phyloP scores from a whole-genome alignment of 2,329 filamentous ascomycete genomes.

The Fusarium gaditjirri region DNA sequence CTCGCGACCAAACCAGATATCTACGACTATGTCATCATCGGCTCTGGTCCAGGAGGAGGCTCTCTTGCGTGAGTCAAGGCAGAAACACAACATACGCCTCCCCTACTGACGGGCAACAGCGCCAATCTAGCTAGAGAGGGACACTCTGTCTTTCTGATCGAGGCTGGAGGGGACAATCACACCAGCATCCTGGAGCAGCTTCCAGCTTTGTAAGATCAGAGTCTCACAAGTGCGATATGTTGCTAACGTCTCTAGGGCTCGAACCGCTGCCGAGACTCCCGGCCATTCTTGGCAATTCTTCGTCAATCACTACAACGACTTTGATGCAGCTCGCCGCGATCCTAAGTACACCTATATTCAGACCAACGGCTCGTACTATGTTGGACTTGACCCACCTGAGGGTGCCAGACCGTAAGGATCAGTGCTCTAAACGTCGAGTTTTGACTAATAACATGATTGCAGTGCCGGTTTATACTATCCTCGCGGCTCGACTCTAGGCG shows the following conservation, averaged over 20 bases:
- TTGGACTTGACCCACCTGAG: background rate
- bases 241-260: background rate
- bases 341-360: slow-evolving; percentile 16
- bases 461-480: slow-evolving; percentile 13
- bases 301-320: slow-evolving; percentile 8
- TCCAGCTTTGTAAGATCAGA: background rate
- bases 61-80: background rate
- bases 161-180: slow-evolving; percentile 4
- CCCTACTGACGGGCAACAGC: background rate
- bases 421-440: accelerated
- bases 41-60: background rate
- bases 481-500: slow-evolving; percentile 1
- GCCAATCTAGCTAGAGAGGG: slow-evolving; percentile 4
- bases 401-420: background rate
- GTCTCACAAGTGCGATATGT: accelerated
- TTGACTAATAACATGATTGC: accelerated
- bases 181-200: background rate
- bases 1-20: background rate
- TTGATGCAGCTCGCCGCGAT: slow-evolving; percentile 2
- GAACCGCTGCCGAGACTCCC: slow-evolving; percentile 3
- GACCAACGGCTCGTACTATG: slow-evolving; percentile 6
- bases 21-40: slow-evolving; percentile 12
- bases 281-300: slow-evolving; percentile 6
- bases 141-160: slow-evolving; percentile 2
- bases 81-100: accelerated